A percentile compares a stretch with the other conserved stretches of the same genome.
Evolutionary conservation across 164 flowering plant genomes (phyloP).

Genomic region (Kalanchoe fedtschenkoi): DNA sequence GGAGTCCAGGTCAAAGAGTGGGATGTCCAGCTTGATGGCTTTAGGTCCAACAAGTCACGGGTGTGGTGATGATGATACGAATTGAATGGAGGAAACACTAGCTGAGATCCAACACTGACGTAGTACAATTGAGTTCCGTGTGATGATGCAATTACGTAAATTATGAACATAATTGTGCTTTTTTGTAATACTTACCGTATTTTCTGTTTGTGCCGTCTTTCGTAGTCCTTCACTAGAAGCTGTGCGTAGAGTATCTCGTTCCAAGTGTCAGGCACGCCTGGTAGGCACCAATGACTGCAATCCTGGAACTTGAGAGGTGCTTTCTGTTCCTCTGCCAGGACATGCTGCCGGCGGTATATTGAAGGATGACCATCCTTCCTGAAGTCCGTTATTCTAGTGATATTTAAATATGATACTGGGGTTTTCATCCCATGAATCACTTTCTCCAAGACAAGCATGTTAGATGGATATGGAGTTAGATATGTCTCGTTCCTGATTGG

Average conservation of each 20-base stretch:
- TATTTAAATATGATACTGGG: slow-evolving; percentile 3
- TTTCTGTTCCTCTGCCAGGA: slow-evolving; percentile 1
- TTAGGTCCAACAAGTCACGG: no score
- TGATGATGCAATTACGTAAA: neutral
- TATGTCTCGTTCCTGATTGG: slow-evolving; percentile 68
- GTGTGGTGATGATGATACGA: no score
- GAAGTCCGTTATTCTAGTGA: slow-evolving; percentile 8
- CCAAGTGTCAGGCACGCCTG: slow-evolving; percentile 9
- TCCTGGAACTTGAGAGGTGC: slow-evolving; percentile 1
- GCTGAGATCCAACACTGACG: neutral
- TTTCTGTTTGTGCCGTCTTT: neutral
- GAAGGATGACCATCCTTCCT: slow-evolving; percentile 9
- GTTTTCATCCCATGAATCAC: slow-evolving; percentile 44
- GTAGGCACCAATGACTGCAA: slow-evolving; percentile 9
- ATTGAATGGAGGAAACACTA: no score
- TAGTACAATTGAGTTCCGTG: neutral
- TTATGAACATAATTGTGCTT: neutral
- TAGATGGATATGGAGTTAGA: slow-evolving; percentile 48
- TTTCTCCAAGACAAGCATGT: slow-evolving; percentile 57
- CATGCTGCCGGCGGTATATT: neutral
- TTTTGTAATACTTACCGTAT: neutral
- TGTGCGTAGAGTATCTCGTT: slow-evolving; percentile 7
- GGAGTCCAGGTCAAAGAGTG: no score
- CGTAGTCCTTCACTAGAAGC: slow-evolving; percentile 5
- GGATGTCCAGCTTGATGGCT: no score